Evolutionary conservation across 108 stramenopile species (phyloP), one percentile per base, ranked within the genome.

Genomic region (Asterionellopsis glacialis): DNA sequence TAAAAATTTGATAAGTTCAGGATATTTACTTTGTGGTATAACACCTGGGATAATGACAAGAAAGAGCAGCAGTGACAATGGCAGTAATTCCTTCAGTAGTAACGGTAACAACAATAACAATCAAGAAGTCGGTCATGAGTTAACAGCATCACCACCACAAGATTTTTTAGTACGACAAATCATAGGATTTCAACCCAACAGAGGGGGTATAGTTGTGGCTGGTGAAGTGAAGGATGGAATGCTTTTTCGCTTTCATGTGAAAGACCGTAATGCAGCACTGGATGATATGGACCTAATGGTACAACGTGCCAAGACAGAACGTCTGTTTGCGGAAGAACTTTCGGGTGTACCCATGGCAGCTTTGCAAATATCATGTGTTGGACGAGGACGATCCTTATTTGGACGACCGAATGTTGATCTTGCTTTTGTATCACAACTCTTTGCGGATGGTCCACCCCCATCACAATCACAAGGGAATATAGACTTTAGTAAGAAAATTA

Each of bases 321-420:
- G 65, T 7, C n/a, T 64, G 18, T 67, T 73, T 48, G 55, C 64
- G 12, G 57, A 42, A 23, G 33, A 19, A 48, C 41, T 38, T 5
- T 13, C 57, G 15, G 57, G 57, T 18, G 14, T 13, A 40, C 52
- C 52, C n/a, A 11, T 71, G 40, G 61, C 61, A 14, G 70, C 61
- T 1, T 21, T 71, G n/a, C 70, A 71, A 65, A 38, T 71, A 15
- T 71, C 70, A 33, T 63, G 70, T 49, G 53, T 65, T 39, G 70
- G 55, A 11, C 55, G 70, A 44, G 70, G 70, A 18, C 56, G 44
- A 40, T 18, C 38, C 40, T 41, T 71, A 9, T 71, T 71, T 54
- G 63, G 45, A 27, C 13, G 11, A 45, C 52, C 56, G 3, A 71
- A 71, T 44, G 64, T 64, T 9, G 70, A 71, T 52, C 45, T 73